Evolutionary conservation across 2,329 filamentous ascomycete genomes (phyloP).

Genomic region (Fusarium pilosicola): DNA sequence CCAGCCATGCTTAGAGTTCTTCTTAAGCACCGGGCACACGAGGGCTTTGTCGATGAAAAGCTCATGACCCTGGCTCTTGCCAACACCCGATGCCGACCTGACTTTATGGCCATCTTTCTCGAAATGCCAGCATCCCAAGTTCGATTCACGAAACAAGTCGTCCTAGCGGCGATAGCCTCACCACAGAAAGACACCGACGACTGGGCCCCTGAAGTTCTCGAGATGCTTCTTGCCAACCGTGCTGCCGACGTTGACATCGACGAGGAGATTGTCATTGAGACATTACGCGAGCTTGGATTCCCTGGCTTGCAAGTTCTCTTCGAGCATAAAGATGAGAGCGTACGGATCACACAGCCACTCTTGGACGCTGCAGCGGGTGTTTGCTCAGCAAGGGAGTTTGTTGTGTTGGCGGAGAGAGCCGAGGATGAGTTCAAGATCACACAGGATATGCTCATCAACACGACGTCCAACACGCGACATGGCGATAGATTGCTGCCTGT

Average conservation of each 20-base stretch:
- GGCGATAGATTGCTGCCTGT: constrained; percentile 22
- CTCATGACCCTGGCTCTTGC: constrained; percentile 22
- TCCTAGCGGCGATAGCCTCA: constrained; percentile 17
- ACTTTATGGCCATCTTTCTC: constrained; percentile 25
- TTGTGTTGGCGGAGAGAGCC: constrained; percentile 6
- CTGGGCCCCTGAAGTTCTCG: constrained; percentile 25
- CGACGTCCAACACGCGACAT: constrained; percentile 14
- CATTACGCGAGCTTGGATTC: constrained; percentile 12
- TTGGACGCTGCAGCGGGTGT: constrained; percentile 22
- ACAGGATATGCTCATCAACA: constrained; percentile 30
- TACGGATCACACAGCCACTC: constrained; percentile 14
- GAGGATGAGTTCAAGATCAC: constrained; percentile 26
- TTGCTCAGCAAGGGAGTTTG: constrained; percentile 23
- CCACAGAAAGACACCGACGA: constrained; percentile 18
- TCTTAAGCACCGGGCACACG: constrained; percentile 18
- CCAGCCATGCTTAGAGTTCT: constrained; percentile 26
- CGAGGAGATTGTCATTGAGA: constrained; percentile 17
- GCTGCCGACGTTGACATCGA: constrained; percentile 25
- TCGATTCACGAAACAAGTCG: constrained; percentile 20
- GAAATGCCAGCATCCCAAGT: constrained; percentile 15
- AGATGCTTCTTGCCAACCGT: constrained; percentile 24
- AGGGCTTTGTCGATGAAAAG: constrained; percentile 16
- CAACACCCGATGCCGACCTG: constrained; percentile 18
- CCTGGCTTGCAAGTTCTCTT: constrained; percentile 18
- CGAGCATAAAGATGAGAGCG: constrained; percentile 15